Percentiles rank a stretch among this genome's conserved stretches.
phyloP scores from a whole-genome alignment of 192 early-diverging fungal species.

The Thamnidium elegans region DNA sequence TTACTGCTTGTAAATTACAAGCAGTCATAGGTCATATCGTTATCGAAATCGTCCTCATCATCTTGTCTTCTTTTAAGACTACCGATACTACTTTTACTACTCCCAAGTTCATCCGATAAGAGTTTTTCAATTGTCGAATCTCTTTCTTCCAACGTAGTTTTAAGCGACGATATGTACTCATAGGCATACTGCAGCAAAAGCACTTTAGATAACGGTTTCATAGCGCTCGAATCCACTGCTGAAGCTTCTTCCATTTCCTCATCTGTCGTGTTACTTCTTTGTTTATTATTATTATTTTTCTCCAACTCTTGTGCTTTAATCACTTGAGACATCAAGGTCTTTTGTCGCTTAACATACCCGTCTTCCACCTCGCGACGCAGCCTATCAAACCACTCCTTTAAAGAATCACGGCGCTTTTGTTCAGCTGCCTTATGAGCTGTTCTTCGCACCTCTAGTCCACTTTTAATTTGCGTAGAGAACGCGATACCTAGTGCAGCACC shows the following conservation, averaged over 20 bases:
- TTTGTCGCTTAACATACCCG: conserved; percentile 33
- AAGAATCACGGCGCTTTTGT: conserved; percentile 91
- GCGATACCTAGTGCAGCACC: conserved; percentile 74
- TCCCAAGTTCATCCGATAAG: too few relatives aligned
- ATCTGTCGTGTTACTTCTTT: neutral
- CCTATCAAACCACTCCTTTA: conserved; percentile 88
- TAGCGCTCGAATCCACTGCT: neutral
- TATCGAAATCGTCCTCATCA: too few relatives aligned
- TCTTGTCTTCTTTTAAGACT: too few relatives aligned
- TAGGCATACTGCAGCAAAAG: conserved; percentile 34
- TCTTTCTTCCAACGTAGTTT: conserved; percentile 18
- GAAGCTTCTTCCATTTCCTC: conserved; percentile 3
- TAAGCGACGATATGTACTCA: conserved; percentile 32
- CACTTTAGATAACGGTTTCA: conserved; percentile 36
- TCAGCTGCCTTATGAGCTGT: conserved; percentile 94
- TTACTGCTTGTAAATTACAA: too few relatives aligned
- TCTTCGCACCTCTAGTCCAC: conserved; percentile 77
- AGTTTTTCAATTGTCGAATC: conserved; percentile 21
- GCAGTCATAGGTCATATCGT: too few relatives aligned
- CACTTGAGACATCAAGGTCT: conserved; percentile 16
- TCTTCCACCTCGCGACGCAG: conserved; percentile 68
- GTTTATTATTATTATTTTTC: neutral
- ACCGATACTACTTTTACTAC: too few relatives aligned
- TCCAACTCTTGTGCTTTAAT: conserved; percentile 25
- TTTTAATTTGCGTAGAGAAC: conserved; percentile 72